Percentiles rank a stretch among this genome's conserved stretches.
Evolutionary conservation across 108 stramenopile species (phyloP).

Genomic region (Skeletonema potamos): DNA sequence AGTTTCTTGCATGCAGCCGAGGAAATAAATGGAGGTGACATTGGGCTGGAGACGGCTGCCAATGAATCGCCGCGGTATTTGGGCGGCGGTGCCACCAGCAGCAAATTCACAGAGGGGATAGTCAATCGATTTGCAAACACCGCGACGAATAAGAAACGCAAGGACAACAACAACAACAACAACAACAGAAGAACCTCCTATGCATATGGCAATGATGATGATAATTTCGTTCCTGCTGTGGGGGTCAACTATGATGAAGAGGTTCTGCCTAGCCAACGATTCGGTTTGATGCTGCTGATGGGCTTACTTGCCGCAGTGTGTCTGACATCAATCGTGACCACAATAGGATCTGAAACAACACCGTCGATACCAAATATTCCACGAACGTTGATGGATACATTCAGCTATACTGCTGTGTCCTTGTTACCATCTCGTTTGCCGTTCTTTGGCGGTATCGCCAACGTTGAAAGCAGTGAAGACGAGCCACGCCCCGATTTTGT

Average conservation of each 20-base stretch:
- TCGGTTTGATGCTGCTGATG: neutral
- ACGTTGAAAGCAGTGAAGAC: neutral
- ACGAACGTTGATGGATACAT: neutral
- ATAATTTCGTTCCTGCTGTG: neutral
- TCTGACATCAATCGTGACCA: neutral
- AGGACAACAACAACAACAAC: no score
- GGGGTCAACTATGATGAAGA: neutral
- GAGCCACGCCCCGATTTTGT: slow-evolving; percentile 53
- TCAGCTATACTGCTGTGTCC: neutral
- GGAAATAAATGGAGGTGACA: neutral
- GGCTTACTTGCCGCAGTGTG: neutral
- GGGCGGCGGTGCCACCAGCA: neutral
- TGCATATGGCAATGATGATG: neutral
- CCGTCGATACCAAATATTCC: neutral
- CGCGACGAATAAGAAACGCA: neutral
- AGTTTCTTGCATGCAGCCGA: neutral
- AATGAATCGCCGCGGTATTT: neutral
- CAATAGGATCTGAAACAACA: neutral
- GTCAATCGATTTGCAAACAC: neutral
- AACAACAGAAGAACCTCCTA: neutral
- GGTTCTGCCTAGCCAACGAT: neutral
- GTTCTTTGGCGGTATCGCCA: neutral
- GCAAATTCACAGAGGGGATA: neutral
- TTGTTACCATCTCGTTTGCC: neutral
- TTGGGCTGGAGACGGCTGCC: neutral